Evolutionary conservation across 257 asterid genomes (phyloP).

Genomic region (Solanum chiquidenum): DNA sequence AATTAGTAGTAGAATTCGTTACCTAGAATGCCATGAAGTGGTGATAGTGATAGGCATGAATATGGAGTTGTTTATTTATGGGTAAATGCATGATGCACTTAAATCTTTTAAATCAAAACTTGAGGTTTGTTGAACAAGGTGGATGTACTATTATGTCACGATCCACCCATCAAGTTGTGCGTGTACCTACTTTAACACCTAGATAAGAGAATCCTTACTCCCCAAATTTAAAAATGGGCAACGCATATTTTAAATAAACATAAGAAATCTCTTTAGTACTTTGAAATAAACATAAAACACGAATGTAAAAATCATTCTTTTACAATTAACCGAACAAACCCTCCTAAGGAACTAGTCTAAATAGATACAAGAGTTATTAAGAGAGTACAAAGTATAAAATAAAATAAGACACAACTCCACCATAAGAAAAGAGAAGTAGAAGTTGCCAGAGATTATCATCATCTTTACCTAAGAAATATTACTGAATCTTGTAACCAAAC

Average conservation of each 20-base stretch:
- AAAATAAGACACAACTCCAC: not conserved
- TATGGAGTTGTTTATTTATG: not conserved
- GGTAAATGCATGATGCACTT: not conserved
- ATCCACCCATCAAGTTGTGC: not conserved
- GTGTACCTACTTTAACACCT: not conserved
- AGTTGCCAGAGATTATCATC: not conserved
- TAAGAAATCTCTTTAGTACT: not conserved
- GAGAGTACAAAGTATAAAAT: not conserved
- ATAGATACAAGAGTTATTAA: not conserved
- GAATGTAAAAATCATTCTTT: not conserved
- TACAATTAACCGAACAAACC: not conserved
- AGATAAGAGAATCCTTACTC: not conserved
- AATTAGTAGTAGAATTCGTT: not conserved
- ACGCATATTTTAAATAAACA: not conserved
- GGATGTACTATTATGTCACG: not conserved
- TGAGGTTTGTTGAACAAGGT: not conserved
- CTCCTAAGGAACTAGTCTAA: not conserved
- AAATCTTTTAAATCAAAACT: too few relatives aligned
- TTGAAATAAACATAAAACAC: not conserved
- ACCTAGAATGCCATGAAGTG: not conserved
- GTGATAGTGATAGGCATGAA: not conserved
- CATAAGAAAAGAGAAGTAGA: not conserved
- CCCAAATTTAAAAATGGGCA: not conserved
- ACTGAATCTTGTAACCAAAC: not conserved
- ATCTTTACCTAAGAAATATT: not conserved